Conservation (phyloP, 73 alveolate genomes). For the Urostyla sp. region DNA sequence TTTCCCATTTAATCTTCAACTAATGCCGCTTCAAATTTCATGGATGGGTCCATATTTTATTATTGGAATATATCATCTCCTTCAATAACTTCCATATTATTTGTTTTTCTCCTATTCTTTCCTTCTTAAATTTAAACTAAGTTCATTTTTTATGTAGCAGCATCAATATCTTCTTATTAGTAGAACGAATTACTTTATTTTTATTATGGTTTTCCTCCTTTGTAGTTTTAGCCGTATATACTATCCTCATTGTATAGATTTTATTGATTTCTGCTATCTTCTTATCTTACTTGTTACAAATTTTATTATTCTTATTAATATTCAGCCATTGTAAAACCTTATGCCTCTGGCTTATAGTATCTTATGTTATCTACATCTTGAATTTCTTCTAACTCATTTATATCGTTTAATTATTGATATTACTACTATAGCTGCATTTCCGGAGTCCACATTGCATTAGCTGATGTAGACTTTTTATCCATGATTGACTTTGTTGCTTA, state of each 20-base stretch:
- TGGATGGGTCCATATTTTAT: background rate
- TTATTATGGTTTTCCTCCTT: background rate
- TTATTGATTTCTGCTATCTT: background rate
- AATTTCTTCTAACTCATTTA: background rate
- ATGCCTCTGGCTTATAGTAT: conserved; percentile 27
- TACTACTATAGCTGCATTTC: conserved; percentile 5
- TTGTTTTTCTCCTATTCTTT: conserved; percentile 10
- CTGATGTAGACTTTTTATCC: conserved; percentile 18
- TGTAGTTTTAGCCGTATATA: background rate
- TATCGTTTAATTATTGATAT: background rate
- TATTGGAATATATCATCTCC: background rate
- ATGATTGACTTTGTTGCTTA: conserved; percentile 21
- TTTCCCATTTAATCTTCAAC: background rate
- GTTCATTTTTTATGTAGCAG: background rate
- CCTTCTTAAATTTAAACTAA: conserved; percentile 4
- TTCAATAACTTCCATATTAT: background rate
- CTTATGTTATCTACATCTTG: conserved; percentile 23
- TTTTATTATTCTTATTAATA: background rate
- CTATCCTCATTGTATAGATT: background rate
- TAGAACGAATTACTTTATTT: background rate
- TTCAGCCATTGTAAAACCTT: conserved; percentile 38
- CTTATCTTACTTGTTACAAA: background rate
- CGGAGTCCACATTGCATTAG: conserved; percentile 37
- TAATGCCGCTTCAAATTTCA: conserved; percentile 28
- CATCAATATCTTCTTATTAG: background rate